phyloP scores from a whole-genome alignment of 2,329 filamentous ascomycete species.

The Chrysoporthe austroafricana region DNA sequence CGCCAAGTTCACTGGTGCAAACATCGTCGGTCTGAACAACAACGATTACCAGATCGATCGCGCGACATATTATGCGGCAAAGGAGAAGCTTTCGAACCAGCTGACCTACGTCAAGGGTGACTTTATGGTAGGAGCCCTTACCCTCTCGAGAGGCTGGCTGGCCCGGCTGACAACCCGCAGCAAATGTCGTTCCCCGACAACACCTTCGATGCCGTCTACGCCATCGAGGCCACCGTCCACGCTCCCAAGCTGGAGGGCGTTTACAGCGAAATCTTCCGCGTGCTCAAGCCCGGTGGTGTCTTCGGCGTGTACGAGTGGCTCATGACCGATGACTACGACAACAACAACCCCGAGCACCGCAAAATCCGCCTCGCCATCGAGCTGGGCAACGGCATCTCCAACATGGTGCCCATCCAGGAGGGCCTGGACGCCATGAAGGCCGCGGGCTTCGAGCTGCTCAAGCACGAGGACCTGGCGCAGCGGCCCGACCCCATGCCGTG shows the following conservation, averaged over 20 bases:
- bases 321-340: slow-evolving; percentile 96
- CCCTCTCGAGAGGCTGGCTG: background rate
- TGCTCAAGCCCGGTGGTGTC: slow-evolving; percentile 91
- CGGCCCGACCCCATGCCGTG: slow-evolving; percentile 78
- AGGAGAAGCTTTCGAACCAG: slow-evolving; percentile 80
- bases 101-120: slow-evolving; percentile 90
- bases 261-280: slow-evolving; percentile 92
- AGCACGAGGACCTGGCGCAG: slow-evolving; percentile 85
- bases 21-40: slow-evolving; percentile 94
- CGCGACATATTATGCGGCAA: slow-evolving; percentile 80
- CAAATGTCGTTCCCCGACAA: slow-evolving; percentile 96
- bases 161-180: slow-evolving; percentile 41
- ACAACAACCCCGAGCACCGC: slow-evolving; percentile 82
- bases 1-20: slow-evolving; percentile 88
- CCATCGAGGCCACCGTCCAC: slow-evolving; percentile 96
- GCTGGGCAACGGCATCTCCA: slow-evolving; percentile 93
- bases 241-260: slow-evolving; percentile 89
- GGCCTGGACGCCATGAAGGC: slow-evolving; percentile 81
- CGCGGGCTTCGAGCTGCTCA: slow-evolving; percentile 82
- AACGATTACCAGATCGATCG: slow-evolving; percentile 99
- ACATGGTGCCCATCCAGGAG: slow-evolving; percentile 90
- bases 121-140: slow-evolving; percentile 72
- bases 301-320: slow-evolving; percentile 99
- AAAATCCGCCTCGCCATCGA: slow-evolving; percentile 94
- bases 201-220: slow-evolving; percentile 92